Evolutionary conservation across 1,139 yeast genomes (phyloP), one percentile per base, ranked within the genome.

Genomic region (Pichia sp.): DNA sequence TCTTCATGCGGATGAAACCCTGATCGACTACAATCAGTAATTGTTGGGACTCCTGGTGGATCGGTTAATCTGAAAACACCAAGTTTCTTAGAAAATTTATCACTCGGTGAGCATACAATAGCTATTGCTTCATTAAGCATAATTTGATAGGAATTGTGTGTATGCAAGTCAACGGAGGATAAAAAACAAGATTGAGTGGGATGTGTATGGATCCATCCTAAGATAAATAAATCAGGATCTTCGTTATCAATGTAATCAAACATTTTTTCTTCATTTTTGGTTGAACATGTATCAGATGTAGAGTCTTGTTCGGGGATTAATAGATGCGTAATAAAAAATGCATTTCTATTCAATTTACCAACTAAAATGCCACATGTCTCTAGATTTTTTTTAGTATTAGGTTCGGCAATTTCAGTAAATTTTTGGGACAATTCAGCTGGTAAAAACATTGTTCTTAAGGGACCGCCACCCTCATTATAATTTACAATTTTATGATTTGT

Each of bases 191-290:
- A 67, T 57, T 79, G 85, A 6, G 82, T 73, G 3, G 85, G 85
- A 55, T 79, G 84, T 7, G 84, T 79, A 58, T 79, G 85, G 42
- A 79, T 79, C 85, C 85, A 79, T 8, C 85, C 85, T 2, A 79
- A 63, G 25, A 79, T 73, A 52, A 79, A 76, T 37, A 79, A 60
- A 36, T 51, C 53, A 2, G 54, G 54, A 51, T 75, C 80, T 44
- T 73, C 64, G 34, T 61, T 53, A 55, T 78, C 83, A 40, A 77
- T 68, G 51, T 66, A 74, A 37, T 71, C 75, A 54, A 78, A 77
- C 50, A 78, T 58, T 7, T 64, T 60, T 51, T 76, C 82, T 53
- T 79, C 85, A 55, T 77, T 70, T 20, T 68, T 68, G 10, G 83
- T 78, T 38, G 67, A 65, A 57, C 84, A 79, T 5, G 83, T 76